Conservation (phyloP, 352 stramenopile genomes). For the Phytophthora podocarpi region DNA sequence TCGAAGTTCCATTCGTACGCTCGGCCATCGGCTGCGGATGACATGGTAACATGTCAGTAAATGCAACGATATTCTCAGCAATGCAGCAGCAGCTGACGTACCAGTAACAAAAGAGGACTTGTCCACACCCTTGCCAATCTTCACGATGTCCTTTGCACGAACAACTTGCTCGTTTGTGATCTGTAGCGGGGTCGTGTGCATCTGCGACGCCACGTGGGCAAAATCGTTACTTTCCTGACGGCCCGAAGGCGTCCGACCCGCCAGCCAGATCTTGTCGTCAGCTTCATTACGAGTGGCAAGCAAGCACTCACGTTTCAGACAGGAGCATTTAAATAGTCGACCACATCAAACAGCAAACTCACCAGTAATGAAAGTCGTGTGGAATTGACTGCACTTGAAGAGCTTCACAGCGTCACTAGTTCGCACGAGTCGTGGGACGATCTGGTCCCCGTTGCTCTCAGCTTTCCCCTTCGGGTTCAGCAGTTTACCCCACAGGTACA, state of each 20-base stretch:
- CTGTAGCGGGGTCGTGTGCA: constrained; percentile 74
- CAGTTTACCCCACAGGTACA: constrained; percentile 89
- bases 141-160: constrained; percentile 46
- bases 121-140: constrained; percentile 82
- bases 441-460: constrained; percentile 69
- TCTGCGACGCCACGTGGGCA: constrained; percentile 62
- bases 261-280: constrained; percentile 77
- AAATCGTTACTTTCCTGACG: constrained; percentile 62
- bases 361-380: constrained; percentile 85
- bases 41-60: not conserved
- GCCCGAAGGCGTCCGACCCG: constrained; percentile 77
- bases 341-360: constrained; percentile 10
- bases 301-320: constrained; percentile 10
- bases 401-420: constrained; percentile 73
- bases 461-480: constrained; percentile 69
- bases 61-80: not conserved
- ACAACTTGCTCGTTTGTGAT: constrained; percentile 62
- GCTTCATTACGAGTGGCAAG: constrained; percentile 35
- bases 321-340: not conserved
- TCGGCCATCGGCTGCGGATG: constrained; percentile 48
- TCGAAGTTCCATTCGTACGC: constrained; percentile 82
- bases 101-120: constrained; percentile 73
- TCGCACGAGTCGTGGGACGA: constrained; percentile 71
- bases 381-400: constrained; percentile 83
- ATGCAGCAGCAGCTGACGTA: constrained; percentile 14